A percentile compares a stretch with the other conserved stretches of the same genome.
Conservation (phyloP, 2,329 filamentous ascomycete species). For the Daldinia eschscholtzii region DNA sequence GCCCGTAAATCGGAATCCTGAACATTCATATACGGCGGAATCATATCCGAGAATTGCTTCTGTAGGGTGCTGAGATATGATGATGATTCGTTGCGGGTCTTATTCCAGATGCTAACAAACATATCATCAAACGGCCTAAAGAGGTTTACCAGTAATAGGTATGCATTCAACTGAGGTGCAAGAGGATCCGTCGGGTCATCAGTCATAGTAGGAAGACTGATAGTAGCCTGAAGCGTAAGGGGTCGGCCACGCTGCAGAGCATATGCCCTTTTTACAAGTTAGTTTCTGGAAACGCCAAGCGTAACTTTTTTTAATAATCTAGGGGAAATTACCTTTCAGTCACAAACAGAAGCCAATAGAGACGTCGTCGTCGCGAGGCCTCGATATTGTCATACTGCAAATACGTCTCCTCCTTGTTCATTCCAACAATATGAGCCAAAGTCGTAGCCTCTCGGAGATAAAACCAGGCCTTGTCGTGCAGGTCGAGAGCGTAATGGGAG, state of each 20-base stretch:
- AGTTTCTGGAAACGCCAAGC: slow-evolving; percentile 24
- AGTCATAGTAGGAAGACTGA: slow-evolving; percentile 72
- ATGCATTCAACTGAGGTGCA: slow-evolving; percentile 66
- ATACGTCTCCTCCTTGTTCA: slow-evolving; percentile 75
- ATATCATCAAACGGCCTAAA: slow-evolving; percentile 76
- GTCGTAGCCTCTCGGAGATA: slow-evolving; percentile 82
- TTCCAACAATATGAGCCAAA: slow-evolving; percentile 70
- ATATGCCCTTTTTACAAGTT: slow-evolving; percentile 66
- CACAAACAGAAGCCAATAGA: slow-evolving; percentile 80
- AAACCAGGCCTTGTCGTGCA: slow-evolving; percentile 83
- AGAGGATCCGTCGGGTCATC: slow-evolving; percentile 71
- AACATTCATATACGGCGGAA: slow-evolving; percentile 64
- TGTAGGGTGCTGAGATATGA: slow-evolving; percentile 70
- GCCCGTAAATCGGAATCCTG: slow-evolving; percentile 67
- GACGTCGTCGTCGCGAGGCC: slow-evolving; percentile 71
- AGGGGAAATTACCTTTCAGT: slow-evolving; percentile 70
- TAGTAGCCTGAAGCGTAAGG: slow-evolving; percentile 76
- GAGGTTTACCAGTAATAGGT: slow-evolving; percentile 71
- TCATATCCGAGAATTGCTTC: slow-evolving; percentile 70
- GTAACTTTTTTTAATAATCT: not conserved
- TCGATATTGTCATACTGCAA: slow-evolving; percentile 69
- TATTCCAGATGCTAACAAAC: slow-evolving; percentile 75
- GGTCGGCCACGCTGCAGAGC: slow-evolving; percentile 78
- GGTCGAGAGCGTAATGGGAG: slow-evolving; percentile 77
- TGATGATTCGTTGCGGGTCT: slow-evolving; percentile 68